Conservation (phyloP, 768 basidiomycete genomes). For the Mycena sanguinolenta region DNA sequence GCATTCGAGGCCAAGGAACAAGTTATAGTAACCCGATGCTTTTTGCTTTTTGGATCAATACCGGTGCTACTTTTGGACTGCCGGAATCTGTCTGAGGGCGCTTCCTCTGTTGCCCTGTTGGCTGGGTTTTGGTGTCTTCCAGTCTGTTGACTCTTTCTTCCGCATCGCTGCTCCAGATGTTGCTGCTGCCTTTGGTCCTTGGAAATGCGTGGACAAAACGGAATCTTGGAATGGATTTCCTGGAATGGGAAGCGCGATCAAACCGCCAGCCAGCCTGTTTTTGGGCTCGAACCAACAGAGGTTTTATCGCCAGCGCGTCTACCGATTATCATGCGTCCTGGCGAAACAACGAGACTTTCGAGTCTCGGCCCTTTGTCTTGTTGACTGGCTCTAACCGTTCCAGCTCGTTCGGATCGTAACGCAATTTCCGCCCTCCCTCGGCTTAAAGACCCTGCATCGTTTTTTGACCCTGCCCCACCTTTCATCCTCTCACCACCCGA, state of each 20-base stretch:
- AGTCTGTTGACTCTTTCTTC: too few species aligned
- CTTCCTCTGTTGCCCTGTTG: background rate
- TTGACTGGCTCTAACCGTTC: background rate
- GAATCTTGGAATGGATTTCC: background rate
- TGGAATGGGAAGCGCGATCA: constrained; percentile 4
- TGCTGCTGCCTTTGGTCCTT: background rate
- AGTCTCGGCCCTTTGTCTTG: background rate
- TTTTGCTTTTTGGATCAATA: background rate
- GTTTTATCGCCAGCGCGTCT: too few species aligned
- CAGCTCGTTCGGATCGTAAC: background rate
- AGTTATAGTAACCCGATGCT: background rate
- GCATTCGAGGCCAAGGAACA: background rate
- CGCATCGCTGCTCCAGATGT: background rate
- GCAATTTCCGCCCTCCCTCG: constrained; percentile 1
- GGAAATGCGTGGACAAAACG: background rate
- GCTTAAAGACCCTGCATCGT: background rate
- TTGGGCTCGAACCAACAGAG: too few species aligned
- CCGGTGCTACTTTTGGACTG: constrained; percentile 4
- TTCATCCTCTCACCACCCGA: background rate
- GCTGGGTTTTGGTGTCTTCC: background rate
- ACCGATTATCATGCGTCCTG: too few species aligned
- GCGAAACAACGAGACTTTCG: too few species aligned
- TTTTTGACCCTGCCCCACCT: background rate
- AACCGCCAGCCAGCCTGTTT: background rate
- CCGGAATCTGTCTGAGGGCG: background rate